Evolutionary conservation across 2,329 filamentous ascomycete genomes (phyloP).

Genomic region (Paramyrothecium sp.): DNA sequence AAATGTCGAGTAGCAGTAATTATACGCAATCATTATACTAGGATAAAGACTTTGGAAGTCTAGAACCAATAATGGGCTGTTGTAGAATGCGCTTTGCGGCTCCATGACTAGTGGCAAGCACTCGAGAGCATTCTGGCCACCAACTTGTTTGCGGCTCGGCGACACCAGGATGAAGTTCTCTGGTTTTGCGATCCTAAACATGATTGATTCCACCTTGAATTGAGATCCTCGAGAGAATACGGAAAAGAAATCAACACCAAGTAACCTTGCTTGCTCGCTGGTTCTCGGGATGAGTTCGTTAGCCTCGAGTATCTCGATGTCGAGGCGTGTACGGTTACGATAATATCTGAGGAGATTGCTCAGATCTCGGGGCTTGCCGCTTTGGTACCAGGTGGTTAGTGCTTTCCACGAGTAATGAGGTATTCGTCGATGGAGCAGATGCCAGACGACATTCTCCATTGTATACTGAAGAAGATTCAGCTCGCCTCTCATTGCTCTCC

Average conservation of each 20-base stretch:
- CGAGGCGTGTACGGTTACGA: constrained; percentile 69
- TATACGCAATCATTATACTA: constrained; percentile 98
- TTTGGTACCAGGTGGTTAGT: constrained; percentile 79
- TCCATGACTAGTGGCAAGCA: constrained; percentile 97
- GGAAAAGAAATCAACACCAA: constrained; percentile 95
- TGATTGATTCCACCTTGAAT: constrained; percentile 97
- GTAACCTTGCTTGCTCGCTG: constrained; percentile 87
- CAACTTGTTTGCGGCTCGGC: constrained; percentile 87
- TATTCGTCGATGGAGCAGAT: constrained; percentile 81
- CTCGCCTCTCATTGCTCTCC: constrained; percentile 93
- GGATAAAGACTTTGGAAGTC: constrained; percentile 97
- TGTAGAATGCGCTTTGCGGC: constrained; percentile 92
- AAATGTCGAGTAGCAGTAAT: constrained; percentile 98
- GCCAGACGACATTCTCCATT: constrained; percentile 93
- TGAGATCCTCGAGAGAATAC: constrained; percentile 94
- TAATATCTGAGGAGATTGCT: constrained; percentile 78
- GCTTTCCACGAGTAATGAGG: constrained; percentile 82
- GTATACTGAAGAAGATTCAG: constrained; percentile 91
- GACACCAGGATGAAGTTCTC: constrained; percentile 92
- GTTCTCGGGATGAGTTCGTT: constrained; percentile 88
- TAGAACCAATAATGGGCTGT: constrained; percentile 81
- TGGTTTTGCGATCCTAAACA: constrained; percentile 97
- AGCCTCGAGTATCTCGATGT: constrained; percentile 86
- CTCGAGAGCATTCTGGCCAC: constrained; percentile 89
- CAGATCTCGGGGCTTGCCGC: constrained; percentile 65